Evolutionary conservation across 108 stramenopile genomes (phyloP).

Genomic region (Discostella stelligeroides): DNA sequence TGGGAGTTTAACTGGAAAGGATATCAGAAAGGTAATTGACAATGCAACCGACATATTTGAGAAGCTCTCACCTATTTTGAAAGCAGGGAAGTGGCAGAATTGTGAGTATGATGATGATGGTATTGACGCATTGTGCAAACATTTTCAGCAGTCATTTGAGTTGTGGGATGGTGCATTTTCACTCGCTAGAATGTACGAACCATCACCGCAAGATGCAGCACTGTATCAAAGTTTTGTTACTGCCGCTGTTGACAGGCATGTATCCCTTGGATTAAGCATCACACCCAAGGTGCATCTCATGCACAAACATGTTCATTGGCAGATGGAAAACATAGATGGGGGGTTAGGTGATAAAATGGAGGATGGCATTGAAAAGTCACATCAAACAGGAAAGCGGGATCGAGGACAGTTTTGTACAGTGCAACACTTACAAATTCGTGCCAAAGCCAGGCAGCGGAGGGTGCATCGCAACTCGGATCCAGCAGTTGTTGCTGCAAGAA

Average conservation of each 20-base stretch:
- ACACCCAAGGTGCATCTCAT: slow-evolving; percentile 6
- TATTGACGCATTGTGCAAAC: too few species aligned
- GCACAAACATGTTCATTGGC: not conserved
- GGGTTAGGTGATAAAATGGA: slow-evolving; percentile 14
- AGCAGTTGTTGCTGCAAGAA: too few species aligned
- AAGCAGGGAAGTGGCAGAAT: not conserved
- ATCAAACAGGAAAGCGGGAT: not conserved
- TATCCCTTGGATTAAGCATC: not conserved
- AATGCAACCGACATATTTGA: not conserved
- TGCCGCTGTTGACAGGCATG: not conserved
- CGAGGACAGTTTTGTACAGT: not conserved
- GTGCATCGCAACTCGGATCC: too few species aligned
- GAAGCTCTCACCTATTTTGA: not conserved
- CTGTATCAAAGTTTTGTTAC: not conserved
- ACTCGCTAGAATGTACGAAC: not conserved
- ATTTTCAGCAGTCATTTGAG: too few species aligned
- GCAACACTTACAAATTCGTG: not conserved
- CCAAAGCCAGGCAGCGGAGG: not conserved
- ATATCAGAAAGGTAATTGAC: slow-evolving; percentile 14
- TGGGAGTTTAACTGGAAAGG: slow-evolving; percentile 19
- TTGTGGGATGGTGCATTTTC: not conserved
- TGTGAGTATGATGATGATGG: too few species aligned
- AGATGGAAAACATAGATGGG: not conserved
- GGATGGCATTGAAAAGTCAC: slow-evolving; percentile 1
- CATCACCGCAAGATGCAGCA: not conserved